These are phyloP conservation scores for Hysterangium stoloniferum DNA, from an alignment of 768 basidiomycete genomes.

Conservation along the genomic window DNA sequence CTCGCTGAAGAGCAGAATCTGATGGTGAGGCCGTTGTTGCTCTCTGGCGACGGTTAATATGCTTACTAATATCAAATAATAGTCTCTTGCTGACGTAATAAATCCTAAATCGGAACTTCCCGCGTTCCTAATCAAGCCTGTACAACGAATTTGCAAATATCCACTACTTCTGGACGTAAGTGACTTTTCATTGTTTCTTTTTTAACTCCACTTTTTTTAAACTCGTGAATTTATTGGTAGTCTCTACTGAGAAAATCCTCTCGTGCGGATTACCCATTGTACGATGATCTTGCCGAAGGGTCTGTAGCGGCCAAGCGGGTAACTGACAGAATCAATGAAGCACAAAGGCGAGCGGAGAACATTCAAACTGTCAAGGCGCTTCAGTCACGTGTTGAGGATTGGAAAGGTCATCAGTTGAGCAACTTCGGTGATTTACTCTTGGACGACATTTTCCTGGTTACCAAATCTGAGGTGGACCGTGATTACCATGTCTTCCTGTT, in stretches of 20 bases:
- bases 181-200: constrained; percentile 18
- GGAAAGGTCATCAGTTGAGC: constrained; percentile 95
- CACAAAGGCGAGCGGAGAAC: constrained; percentile 87
- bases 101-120: constrained; percentile 89
- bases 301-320: constrained; percentile 85
- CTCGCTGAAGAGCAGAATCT: constrained; percentile 81
- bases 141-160: constrained; percentile 98
- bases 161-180: constrained; percentile 86
- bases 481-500: constrained; percentile 99
- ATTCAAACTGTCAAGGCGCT: constrained; percentile 84
- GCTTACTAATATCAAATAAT: constrained; percentile 17
- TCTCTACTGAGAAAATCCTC: constrained; percentile 69
- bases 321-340: constrained; percentile 93
- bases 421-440: constrained; percentile 92
- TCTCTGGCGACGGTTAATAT: constrained; percentile 4
- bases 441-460: constrained; percentile 93
- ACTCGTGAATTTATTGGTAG: constrained; percentile 29
- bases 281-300: constrained; percentile 77
- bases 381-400: constrained; percentile 84
- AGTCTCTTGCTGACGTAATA: constrained; percentile 79
- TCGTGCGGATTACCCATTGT: constrained; percentile 54
- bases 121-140: constrained; percentile 96
- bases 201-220: constrained; percentile 10
- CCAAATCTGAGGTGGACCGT: constrained; percentile 91
- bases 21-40: constrained; percentile 43